Conservation (phyloP, 495 filamentous ascomycete genomes). For the Trichoderma virens region DNA sequence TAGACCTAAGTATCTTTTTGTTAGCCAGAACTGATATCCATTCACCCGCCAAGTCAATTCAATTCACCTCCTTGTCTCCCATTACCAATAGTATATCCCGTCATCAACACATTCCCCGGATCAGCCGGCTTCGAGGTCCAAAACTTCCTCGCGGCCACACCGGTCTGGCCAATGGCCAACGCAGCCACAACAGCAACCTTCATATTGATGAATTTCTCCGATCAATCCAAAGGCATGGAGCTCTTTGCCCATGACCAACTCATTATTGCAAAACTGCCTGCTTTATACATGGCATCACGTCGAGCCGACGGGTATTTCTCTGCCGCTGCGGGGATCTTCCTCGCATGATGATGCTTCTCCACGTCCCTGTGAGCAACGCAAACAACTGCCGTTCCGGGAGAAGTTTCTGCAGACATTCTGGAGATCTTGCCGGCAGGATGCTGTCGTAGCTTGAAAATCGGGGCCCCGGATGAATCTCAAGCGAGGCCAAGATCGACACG, state of each 20-base stretch:
- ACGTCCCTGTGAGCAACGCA: not conserved
- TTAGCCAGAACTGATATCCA: not conserved
- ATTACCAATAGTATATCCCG: conserved; percentile 32
- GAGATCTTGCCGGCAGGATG: not conserved
- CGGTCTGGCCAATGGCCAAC: not conserved
- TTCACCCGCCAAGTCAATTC: not conserved
- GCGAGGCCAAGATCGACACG: not conserved
- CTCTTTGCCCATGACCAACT: not conserved
- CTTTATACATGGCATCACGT: not conserved
- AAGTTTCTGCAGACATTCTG: not conserved
- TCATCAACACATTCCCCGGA: conserved; percentile 17
- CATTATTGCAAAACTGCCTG: not conserved
- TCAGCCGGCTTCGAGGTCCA: not conserved
- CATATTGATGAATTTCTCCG: not conserved
- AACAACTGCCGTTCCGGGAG: not conserved
- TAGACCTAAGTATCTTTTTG: not conserved
- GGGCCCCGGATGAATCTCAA: not conserved
- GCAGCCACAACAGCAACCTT: not conserved
- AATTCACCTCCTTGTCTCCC: conserved; percentile 26
- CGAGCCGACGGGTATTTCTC: not conserved
- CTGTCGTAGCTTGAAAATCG: not conserved
- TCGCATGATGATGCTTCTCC: not conserved
- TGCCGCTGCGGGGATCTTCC: not conserved
- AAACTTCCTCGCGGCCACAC: not conserved
- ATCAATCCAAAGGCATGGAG: not conserved